Evolutionary conservation across 2,329 filamentous ascomycete species (phyloP), one percentile per base, ranked within the genome.

Genomic region (Coniochaeta sp.): DNA sequence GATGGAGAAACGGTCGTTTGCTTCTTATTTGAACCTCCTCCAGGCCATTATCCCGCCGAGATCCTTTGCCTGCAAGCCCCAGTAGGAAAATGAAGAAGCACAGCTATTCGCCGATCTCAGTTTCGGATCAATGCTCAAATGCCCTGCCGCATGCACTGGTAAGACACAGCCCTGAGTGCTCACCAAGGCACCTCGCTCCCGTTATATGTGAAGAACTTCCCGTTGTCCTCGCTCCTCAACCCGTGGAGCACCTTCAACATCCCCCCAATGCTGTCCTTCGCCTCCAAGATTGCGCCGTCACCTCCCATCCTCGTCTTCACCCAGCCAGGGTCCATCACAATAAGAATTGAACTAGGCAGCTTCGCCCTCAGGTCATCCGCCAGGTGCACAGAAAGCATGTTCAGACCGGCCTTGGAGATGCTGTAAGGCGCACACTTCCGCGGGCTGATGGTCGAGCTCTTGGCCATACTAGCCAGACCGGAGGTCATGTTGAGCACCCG

Each of bases 191-290:
- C 49, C 48, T 53, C 52, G 10, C 54, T 47, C 1, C 65, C 64
- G 4, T 52, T 22, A 30, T 60, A 46, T 8, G 50, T 48, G 7
- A 55, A 61, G 24, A 64, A 66, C 13, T 50, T 49, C 1, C 52
- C 59, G 16, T 58, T 66, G 46, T 66, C 62, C 33, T 73, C 69
- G 12, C 79, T 76, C 62, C 94, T 88, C 12, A 83, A 72, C 10
- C 82, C 77, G 54, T 82, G 83, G 46, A 99, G 71, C 67, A 96
- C 84, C 64, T 83, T 82, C 57, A 99, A 70, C 7, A 94, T 96
- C 2, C 58, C 60, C 0, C 55, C 52, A 4, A 66, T 54, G 18
- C 65, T 65, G n/a, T 61, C 56, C 9, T 55, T 51, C 18, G 61
- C 53, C 52, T 63, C 61, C 10, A 67, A 48, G 12, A 52, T 35